Evolutionary conservation across 2,329 filamentous ascomycete genomes (phyloP), one percentile per base, ranked within the genome.

Genomic region (Lachnellula suecica): DNA sequence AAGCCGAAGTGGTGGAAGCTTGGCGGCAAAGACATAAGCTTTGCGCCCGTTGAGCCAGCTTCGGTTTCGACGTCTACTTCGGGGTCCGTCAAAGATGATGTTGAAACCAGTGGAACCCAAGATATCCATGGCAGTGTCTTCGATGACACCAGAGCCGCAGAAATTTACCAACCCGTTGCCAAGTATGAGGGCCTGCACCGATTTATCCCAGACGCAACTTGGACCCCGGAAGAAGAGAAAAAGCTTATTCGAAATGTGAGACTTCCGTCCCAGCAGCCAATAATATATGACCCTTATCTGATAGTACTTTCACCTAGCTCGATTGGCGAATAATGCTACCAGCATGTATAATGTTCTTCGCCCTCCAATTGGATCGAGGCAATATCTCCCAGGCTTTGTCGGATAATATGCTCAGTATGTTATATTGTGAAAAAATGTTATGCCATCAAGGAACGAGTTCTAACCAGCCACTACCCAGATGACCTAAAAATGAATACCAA

Each of bases 301-400:
- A 51, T 75, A 4, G 73, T 54, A 53, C 74, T 76, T 73, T 73
- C 77, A 49, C 61, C 65, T 24, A 46, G 17, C 15, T 51, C 23
- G 31, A 52, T 34, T 46, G 34, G 46, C 24, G 42, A n/a, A 47
- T 52, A 11, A 48, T 44, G 13, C 22, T 51, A 11, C 49, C 11
- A 83, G 48, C 40, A 42, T 83, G 80, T 52, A 53, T 83, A 24
- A 84, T 83, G 66, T 85, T 85, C 64, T 83, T 84, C 56, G 79
- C 77, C 2, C 71, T 85, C 4, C 79, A 85, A 56, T 70, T 84
- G 22, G 82, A 85, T 64, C 72, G 83, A 20, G 78, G 78, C 19
- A 87, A 86, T 60, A 71, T 85, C 9, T 53, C 57, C 4, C 82
- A 83, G 61, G 84, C 82, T 4, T 70, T 82, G 15, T 81, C 79